Evolutionary conservation across 306 rosid species (phyloP), one percentile per base, ranked within the genome.

Genomic region (Lathyrus aphaca): DNA sequence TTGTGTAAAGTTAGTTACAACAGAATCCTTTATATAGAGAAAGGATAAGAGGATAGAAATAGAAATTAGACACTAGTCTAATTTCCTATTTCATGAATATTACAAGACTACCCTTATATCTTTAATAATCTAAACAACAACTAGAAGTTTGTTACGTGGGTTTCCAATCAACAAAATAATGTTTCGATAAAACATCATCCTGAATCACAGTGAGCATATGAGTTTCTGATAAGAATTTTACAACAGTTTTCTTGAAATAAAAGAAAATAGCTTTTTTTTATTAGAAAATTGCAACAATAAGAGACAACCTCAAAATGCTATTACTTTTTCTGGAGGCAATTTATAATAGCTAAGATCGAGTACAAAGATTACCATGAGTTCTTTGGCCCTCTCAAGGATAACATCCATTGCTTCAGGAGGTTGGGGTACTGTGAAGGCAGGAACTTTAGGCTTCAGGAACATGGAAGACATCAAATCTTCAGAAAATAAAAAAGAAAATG

Each of bases 361-460:
- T 69, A 77, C 64, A 69, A 74, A 60, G 40, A 77, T 82, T 87
- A 89, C 96, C 89, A 21, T 73, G 30, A 83, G 76, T 68, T 84
- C 84, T 54, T 18, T 58, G 42, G 93, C 96, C 77, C 70, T 84
- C 69, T 83, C 82, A 72, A 73, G 74, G 73, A 89, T 83, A 53
- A 79, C 91, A 73, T 78, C 84, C 96, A 89, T 87, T 69, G 96
- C 96, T 79, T 89, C 96, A 27, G 86, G 62, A 82, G 81, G 89
- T 74, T 89, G 96, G 17, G 86, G 82, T 63, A 86, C 91, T 38
- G 87, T 77, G 84, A 87, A 89, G 49, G 96, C 91, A 61, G 96
- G 96, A 74, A 87, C 79, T 78, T 69, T 79, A 80, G 87, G 96
- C 96, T 89, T 85, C 86, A 83, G 63, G 70, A 71, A 70, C 68